Conservation (phyloP, 108 stramenopile species). For the Fragilaria crotonensis region DNA sequence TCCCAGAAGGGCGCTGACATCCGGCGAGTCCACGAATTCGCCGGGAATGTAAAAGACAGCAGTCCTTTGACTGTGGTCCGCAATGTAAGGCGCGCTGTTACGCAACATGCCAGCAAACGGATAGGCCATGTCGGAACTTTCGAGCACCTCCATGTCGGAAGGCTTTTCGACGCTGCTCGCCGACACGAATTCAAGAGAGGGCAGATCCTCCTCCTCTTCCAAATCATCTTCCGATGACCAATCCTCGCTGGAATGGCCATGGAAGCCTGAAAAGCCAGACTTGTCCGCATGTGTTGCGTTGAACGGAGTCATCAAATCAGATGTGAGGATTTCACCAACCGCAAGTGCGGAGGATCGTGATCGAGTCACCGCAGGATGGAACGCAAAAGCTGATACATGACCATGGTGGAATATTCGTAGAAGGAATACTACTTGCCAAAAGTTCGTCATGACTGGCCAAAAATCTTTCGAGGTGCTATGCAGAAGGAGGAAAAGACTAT, state of each 20-base stretch:
- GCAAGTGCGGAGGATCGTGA: background rate
- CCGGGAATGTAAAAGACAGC: constrained; percentile 84
- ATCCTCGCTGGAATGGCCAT: background rate
- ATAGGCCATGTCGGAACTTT: constrained; percentile 6
- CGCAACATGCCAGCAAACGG: constrained; percentile 74
- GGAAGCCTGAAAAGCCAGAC: no score
- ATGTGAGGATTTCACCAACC: background rate
- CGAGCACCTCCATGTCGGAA: background rate
- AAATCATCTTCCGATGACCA: background rate
- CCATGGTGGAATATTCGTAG: background rate
- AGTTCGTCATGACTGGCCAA: no score
- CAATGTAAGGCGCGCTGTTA: constrained; percentile 79
- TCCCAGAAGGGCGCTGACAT: constrained; percentile 49
- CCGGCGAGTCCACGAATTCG: constrained; percentile 27
- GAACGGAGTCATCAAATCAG: background rate
- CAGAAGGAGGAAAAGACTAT: no score
- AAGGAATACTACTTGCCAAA: no score
- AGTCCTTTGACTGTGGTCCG: constrained; percentile 57
- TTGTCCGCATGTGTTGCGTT: background rate
- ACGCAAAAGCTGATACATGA: background rate
- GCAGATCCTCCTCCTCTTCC: background rate
- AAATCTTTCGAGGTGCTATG: no score
- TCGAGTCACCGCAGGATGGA: no score
- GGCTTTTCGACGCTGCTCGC: background rate
- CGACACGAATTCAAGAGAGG: background rate